These are phyloP conservation scores for Aspergillus baeticus DNA, from an alignment of 495 filamentous ascomycete genomes.

Conservation along the genomic window DNA sequence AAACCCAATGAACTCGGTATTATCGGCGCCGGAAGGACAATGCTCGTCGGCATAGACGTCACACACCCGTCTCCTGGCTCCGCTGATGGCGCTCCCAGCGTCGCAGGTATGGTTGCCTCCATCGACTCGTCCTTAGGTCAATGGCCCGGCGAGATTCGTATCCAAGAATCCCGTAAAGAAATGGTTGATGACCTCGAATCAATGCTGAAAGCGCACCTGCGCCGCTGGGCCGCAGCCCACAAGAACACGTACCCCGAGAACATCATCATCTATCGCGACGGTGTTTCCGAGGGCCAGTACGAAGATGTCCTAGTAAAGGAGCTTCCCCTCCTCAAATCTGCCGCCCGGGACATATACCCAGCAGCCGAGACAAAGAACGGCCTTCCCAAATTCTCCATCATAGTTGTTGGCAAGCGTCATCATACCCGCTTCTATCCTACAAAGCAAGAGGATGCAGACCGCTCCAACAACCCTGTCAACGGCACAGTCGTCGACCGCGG, in stretches of 20 bases:
- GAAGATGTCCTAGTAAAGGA: constrained; percentile 54
- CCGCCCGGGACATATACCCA: constrained; percentile 59
- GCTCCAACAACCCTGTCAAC: constrained; percentile 61
- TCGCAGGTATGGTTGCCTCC: constrained; percentile 75
- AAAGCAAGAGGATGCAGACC: constrained; percentile 45
- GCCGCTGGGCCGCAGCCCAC: constrained; percentile 54
- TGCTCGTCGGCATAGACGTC: constrained; percentile 86
- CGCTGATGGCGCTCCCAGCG: constrained; percentile 58
- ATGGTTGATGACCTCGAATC: constrained; percentile 55
- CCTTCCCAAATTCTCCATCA: constrained; percentile 50
- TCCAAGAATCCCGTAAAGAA: constrained; percentile 56
- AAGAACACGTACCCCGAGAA: constrained; percentile 57
- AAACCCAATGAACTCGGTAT: constrained; percentile 49
- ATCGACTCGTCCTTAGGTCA: constrained; percentile 60
- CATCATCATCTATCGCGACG: constrained; percentile 88
- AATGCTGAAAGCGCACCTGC: constrained; percentile 61
- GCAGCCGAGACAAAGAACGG: constrained; percentile 34
- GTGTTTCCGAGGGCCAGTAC: constrained; percentile 88
- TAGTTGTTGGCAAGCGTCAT: constrained; percentile 76
- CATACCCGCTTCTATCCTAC: constrained; percentile 85
- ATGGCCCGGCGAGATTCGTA: constrained; percentile 62
- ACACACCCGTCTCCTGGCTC: constrained; percentile 82
- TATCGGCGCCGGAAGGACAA: constrained; percentile 62
- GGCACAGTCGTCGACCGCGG: constrained; percentile 88
- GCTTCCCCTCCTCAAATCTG: constrained; percentile 52